Evolutionary conservation across 345 rosid species (phyloP), one percentile per base, ranked within the genome.

Genomic region (Ailanthus altissimus): DNA sequence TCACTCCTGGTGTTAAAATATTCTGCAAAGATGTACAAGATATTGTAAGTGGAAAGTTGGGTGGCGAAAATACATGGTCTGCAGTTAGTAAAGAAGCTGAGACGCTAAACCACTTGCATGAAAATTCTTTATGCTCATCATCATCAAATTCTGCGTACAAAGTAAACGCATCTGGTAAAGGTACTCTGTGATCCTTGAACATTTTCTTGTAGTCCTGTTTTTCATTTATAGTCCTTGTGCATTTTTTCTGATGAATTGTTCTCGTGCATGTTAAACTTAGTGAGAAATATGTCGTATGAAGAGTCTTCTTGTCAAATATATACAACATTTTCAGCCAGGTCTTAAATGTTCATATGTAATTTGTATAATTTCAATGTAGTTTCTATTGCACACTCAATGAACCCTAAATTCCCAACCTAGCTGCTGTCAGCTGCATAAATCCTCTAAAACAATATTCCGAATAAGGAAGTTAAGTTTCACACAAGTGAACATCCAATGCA

Each of bases 161-260:
- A 78, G 61, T 79, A 77, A 82, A 82, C 61, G 84, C 81, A 81
- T 72, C 54, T 66, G 67, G 71, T 82, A 81, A 83, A 88, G 92
- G 88, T 90, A 81, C 62, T 64, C 49, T 76, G 45, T 77, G 20
- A 77, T 70, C 11, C 15, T 15, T 47, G 60, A 67, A 71, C 64
- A 10, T 49, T 10, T 40, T 15, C 51, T 59, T 62, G 4, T 67
- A n/a, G 8, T 8, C 26, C 6, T 38, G 38, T 8, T 57, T 60
- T 51, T 50, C 15, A 21, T 45, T 42, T 42, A 4, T 26, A 36
- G 56, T 47, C 50, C 32, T 23, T 57, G 42, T 80, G 40, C 67
- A 43, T 26, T 63, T 70, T 83, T 62, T 66, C 32, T 26, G 5
- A 60, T 25, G 26, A 28, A 25, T 23, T 23, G 36, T 11, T 16